Evolutionary conservation across 371 early-diverging fungal species (phyloP).

Genomic region (Parasitella parasitica): DNA sequence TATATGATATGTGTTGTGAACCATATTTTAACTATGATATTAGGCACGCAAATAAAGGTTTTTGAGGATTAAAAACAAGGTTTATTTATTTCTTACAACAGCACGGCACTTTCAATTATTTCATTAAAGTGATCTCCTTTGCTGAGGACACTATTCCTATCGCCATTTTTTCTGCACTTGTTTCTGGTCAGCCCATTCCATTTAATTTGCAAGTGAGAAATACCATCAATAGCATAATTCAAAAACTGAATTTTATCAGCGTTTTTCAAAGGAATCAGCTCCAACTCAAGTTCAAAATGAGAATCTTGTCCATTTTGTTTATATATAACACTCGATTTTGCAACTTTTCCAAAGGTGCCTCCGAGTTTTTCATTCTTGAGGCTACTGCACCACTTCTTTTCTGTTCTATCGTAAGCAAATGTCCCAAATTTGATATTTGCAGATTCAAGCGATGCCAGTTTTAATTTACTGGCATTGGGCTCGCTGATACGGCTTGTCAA

Average conservation of each 20-base stretch:
- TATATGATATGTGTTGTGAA: no score
- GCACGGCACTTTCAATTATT: constrained; percentile 16
- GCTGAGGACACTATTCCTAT: background rate
- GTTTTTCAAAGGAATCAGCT: background rate
- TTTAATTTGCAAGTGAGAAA: background rate
- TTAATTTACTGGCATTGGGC: background rate
- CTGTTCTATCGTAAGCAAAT: background rate
- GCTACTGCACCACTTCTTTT: background rate
- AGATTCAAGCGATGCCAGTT: background rate
- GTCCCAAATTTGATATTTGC: background rate
- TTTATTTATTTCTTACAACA: constrained; percentile 8
- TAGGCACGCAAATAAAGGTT: no score
- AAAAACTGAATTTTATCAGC: background rate
- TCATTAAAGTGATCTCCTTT: constrained; percentile 6
- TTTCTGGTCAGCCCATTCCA: background rate
- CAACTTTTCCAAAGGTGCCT: background rate
- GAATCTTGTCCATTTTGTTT: background rate
- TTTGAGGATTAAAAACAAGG: background rate
- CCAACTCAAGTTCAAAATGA: background rate
- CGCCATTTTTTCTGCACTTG: background rate
- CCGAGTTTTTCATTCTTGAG: background rate
- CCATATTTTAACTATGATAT: no score
- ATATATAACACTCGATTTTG: background rate
- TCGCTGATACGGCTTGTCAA: constrained; percentile 2
- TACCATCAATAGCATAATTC: no score